phyloP scores from a whole-genome alignment of 2,329 filamentous ascomycete genomes.

The Aspergillus ochraceus region DNA sequence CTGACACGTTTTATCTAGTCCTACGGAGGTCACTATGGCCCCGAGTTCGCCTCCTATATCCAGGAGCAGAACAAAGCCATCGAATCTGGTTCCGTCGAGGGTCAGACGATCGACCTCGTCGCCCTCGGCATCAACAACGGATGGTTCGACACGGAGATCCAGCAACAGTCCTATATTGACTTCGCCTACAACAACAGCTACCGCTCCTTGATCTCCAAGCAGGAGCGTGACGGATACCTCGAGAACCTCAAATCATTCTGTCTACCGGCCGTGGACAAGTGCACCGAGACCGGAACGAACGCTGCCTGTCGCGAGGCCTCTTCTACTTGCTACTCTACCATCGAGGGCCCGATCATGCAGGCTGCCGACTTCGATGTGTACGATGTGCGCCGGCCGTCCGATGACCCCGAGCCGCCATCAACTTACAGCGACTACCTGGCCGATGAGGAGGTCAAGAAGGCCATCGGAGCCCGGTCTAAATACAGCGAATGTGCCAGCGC shows the following conservation, averaged over 20 bases:
- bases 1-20: slow-evolving; percentile 16
- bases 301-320: slow-evolving; percentile 35
- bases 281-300: slow-evolving; percentile 31
- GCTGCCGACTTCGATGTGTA: slow-evolving; percentile 41
- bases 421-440: slow-evolving; percentile 47
- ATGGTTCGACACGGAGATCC: slow-evolving; percentile 51
- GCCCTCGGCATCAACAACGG: slow-evolving; percentile 60
- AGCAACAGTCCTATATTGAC: slow-evolving; percentile 47
- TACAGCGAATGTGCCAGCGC: slow-evolving; percentile 45
- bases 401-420: slow-evolving; percentile 41
- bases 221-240: slow-evolving; percentile 32
- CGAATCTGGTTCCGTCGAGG: slow-evolving; percentile 38
- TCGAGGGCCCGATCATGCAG: slow-evolving; percentile 37
- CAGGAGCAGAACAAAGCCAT: slow-evolving; percentile 37
- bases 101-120: slow-evolving; percentile 51
- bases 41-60: slow-evolving; percentile 38
- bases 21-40: slow-evolving; percentile 39
- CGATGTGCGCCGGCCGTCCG: slow-evolving; percentile 43
- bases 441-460: slow-evolving; percentile 35
- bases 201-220: slow-evolving; percentile 40
- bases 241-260: slow-evolving; percentile 38
- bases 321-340: slow-evolving; percentile 35
- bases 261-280: slow-evolving; percentile 41
- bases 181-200: slow-evolving; percentile 52
- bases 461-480: slow-evolving; percentile 47